Evolutionary conservation across 805 yeast species (phyloP).

Genomic region (Cyberlindnera subsufficiens): DNA sequence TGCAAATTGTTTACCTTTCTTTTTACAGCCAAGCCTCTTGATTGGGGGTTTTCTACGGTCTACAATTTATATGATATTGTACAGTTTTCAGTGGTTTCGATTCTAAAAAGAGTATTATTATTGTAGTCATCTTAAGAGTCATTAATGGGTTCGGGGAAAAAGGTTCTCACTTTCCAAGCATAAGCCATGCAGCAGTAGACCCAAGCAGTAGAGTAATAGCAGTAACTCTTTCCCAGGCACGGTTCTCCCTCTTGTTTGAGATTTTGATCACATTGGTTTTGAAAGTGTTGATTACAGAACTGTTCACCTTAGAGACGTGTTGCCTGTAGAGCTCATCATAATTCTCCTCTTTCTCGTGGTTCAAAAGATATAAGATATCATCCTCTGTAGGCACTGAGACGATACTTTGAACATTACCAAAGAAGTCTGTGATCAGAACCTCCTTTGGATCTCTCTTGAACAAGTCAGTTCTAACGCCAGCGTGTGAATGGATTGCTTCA

Average conservation of each 20-base stretch:
- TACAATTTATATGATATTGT: too few relatives aligned
- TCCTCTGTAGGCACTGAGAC: conserved; percentile 55
- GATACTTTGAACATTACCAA: conserved; percentile 85
- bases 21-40: neutral
- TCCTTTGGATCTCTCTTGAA: conserved; percentile 59
- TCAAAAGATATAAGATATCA: conserved; percentile 27
- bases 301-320: conserved; percentile 8
- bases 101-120: too few relatives aligned
- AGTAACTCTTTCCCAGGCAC: neutral
- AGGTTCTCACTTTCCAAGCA: neutral
- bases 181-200: neutral
- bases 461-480: conserved; percentile 86
- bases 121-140: too few relatives aligned
- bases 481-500: conserved; percentile 82
- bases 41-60: neutral
- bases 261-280: conserved; percentile 13
- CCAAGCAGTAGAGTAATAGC: conserved; percentile 4
- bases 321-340: neutral
- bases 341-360: conserved; percentile 5
- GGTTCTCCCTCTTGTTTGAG: neutral
- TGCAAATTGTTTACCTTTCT: neutral
- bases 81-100: too few relatives aligned
- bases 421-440: conserved; percentile 85
- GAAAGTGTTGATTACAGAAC: conserved; percentile 13
- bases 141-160: neutral